phyloP scores from a whole-genome alignment of 139 green algal genomes.

The Chlamydomonas incerta region DNA sequence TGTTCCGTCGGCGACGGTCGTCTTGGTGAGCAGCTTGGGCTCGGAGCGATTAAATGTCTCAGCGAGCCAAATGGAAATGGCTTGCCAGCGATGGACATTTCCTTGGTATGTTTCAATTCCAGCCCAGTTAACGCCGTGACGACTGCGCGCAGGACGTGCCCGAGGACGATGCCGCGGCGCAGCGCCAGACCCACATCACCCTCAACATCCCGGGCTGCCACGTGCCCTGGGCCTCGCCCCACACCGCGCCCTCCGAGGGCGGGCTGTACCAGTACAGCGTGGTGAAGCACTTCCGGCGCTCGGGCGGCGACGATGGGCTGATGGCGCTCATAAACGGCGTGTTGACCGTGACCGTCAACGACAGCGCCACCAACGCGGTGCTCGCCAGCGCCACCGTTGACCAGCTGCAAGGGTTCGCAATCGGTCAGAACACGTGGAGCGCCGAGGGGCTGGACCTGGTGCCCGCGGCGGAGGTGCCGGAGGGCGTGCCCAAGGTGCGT shows the following conservation, averaged over 20 bases:
- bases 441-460: conserved; percentile 18
- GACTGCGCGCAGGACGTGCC: conserved; percentile 12
- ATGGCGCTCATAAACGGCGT: conserved; percentile 18
- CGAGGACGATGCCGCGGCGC: neutral
- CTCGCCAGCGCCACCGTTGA: conserved; percentile 7
- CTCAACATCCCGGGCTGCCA: conserved; percentile 24
- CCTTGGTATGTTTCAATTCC: too few relatives aligned
- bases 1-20: neutral
- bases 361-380: conserved; percentile 19
- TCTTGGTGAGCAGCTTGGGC: conserved; percentile 18
- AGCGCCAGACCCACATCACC: conserved; percentile 15
- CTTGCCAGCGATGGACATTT: neutral
- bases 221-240: neutral
- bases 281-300: conserved; percentile 16
- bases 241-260: neutral
- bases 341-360: conserved; percentile 7
- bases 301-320: conserved; percentile 1
- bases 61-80: too few relatives aligned
- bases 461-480: conserved; percentile 8
- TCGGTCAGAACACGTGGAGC: conserved; percentile 33
- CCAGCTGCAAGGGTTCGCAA: conserved; percentile 29
- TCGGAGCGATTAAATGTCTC: neutral
- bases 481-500: conserved; percentile 30
- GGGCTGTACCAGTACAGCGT: conserved; percentile 5
- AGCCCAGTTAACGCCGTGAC: neutral